phyloP scores from a whole-genome alignment of 1,139 yeast species.

The Magnusiomyces sp. region DNA sequence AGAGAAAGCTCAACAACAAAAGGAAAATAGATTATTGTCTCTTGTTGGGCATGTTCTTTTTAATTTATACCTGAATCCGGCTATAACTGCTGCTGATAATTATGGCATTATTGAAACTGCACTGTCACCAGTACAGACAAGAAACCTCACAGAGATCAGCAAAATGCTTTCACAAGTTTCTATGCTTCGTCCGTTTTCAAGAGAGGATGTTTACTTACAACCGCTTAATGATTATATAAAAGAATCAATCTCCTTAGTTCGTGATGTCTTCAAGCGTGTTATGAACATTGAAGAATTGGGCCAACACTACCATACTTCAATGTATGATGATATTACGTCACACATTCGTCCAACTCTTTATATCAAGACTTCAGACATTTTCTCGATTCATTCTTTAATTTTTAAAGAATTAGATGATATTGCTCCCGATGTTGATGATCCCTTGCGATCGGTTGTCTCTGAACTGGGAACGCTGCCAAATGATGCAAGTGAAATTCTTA shows the following conservation, averaged over 20 bases:
- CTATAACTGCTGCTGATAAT: constrained; percentile 60
- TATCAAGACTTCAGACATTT: constrained; percentile 57
- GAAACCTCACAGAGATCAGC: constrained; percentile 51
- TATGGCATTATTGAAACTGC: constrained; percentile 43
- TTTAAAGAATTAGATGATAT: constrained; percentile 44
- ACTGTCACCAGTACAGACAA: constrained; percentile 33
- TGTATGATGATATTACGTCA: constrained; percentile 64
- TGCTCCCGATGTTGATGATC: constrained; percentile 44
- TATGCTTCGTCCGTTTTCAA: constrained; percentile 53
- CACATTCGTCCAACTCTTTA: constrained; percentile 57
- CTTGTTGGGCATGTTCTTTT: constrained; percentile 63
- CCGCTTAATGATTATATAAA: constrained; percentile 70
- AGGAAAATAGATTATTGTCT: constrained; percentile 43
- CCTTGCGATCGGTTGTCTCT: constrained; percentile 40
- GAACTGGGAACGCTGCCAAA: constrained; percentile 38
- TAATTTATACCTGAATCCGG: constrained; percentile 55
- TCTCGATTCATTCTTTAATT: constrained; percentile 51
- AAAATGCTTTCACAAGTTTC: constrained; percentile 60
- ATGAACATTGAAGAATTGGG: constrained; percentile 55
- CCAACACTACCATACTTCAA: constrained; percentile 49
- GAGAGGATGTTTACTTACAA: constrained; percentile 59
- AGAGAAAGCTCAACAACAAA: constrained; percentile 5
- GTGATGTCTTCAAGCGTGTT: constrained; percentile 39
- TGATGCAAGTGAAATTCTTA: constrained; percentile 38
- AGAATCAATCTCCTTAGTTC: constrained; percentile 41